Evolutionary conservation across 2,329 filamentous ascomycete species (phyloP).

Genomic region (Monilinia polystroma): DNA sequence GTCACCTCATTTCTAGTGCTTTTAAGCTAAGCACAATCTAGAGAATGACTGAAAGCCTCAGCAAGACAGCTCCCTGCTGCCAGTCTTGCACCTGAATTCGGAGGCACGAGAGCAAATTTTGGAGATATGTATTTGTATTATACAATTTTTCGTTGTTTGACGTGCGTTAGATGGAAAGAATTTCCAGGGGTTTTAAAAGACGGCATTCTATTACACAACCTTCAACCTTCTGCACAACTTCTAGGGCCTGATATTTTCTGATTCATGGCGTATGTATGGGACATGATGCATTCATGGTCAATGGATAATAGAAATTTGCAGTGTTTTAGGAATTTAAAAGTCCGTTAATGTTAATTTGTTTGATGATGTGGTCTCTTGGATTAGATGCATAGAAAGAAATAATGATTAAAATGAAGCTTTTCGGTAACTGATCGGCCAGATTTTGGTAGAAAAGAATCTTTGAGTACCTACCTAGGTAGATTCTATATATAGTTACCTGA

Average conservation of each 20-base stretch:
- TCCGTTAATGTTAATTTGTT: not conserved
- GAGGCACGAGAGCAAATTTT: not conserved
- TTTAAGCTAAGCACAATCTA: conserved; percentile 14
- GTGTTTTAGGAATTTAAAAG: conserved; percentile 11
- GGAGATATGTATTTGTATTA: conserved; percentile 24
- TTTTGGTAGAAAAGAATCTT: not conserved
- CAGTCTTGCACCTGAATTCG: not conserved
- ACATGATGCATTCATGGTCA: conserved; percentile 11
- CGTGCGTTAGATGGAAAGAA: conserved; percentile 19
- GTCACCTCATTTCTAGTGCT: not conserved
- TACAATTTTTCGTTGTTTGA: conserved; percentile 20
- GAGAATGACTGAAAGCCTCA: conserved; percentile 6
- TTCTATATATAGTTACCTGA: too few species aligned
- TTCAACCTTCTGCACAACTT: conserved; percentile 22
- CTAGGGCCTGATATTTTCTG: conserved; percentile 24
- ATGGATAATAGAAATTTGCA: conserved; percentile 19
- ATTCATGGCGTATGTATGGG: conserved; percentile 17
- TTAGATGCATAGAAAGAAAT: not conserved
- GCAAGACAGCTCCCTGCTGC: conserved; percentile 1
- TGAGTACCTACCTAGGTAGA: too few species aligned
- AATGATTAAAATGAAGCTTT: not conserved
- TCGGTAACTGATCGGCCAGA: not conserved
- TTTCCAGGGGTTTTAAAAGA: conserved; percentile 10
- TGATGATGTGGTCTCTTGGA: not conserved
- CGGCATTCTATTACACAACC: conserved; percentile 1